Evolutionary conservation across 352 stramenopile species (phyloP).

Genomic region (Globisporangium iwayamae): DNA sequence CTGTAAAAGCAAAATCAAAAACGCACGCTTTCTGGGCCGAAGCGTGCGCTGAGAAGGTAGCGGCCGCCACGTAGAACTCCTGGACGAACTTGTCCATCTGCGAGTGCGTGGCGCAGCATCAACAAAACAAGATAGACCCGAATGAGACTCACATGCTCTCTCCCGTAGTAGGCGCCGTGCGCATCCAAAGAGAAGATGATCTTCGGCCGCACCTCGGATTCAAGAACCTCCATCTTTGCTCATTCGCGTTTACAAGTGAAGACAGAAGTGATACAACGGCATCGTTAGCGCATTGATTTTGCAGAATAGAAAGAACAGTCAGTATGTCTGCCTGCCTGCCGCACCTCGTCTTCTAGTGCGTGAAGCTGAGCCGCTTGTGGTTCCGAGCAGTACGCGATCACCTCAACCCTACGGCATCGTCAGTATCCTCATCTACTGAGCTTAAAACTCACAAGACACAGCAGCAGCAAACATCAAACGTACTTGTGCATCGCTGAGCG

Average conservation of each 20-base stretch:
- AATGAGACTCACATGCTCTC: no score
- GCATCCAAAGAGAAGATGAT: background rate
- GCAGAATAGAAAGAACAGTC: background rate
- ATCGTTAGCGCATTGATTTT: background rate
- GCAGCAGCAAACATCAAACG: background rate
- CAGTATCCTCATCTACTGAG: background rate
- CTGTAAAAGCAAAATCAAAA: background rate
- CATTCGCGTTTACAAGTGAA: background rate
- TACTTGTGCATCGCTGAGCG: constrained; percentile 16
- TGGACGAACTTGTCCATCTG: constrained; percentile 59
- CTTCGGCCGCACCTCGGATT: constrained; percentile 22
- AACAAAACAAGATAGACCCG: background rate
- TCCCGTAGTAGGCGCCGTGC: no score
- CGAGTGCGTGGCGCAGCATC: background rate
- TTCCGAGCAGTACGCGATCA: constrained; percentile 32
- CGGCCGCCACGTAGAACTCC: constrained; percentile 58
- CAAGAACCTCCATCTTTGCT: constrained; percentile 20
- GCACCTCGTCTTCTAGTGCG: constrained; percentile 42
- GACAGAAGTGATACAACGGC: background rate
- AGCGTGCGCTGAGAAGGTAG: constrained; percentile 40
- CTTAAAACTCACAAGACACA: background rate
- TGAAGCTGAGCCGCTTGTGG: constrained; percentile 27
- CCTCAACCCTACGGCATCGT: constrained; percentile 24
- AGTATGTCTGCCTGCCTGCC: background rate
- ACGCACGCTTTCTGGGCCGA: constrained; percentile 41